A percentile compares a stretch with the other conserved stretches of the same genome.
phyloP scores from a whole-genome alignment of 2,329 filamentous ascomycete genomes.

The Cladophialophora chaetospira region DNA sequence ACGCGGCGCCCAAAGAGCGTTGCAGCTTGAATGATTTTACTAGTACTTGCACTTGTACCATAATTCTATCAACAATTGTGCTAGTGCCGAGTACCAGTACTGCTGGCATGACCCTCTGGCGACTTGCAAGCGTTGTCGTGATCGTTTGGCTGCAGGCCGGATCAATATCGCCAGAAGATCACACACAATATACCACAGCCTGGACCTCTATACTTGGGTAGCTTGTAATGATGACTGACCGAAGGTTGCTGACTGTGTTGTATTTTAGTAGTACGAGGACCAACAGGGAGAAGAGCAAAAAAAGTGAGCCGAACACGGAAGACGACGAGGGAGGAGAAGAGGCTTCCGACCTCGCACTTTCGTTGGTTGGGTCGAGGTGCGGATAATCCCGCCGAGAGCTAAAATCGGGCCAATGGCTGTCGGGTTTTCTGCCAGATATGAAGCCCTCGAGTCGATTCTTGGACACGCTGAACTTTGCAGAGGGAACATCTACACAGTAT shows the following conservation, averaged over 20 bases:
- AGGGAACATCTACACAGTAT: too few relatives aligned
- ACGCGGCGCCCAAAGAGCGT: neutral
- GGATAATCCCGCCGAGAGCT: neutral
- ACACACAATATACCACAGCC: too few relatives aligned
- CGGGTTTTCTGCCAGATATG: conserved; percentile 1
- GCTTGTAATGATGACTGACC: too few relatives aligned
- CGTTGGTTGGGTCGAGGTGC: neutral
- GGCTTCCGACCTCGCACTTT: neutral
- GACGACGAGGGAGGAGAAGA: neutral
- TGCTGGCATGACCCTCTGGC: too few relatives aligned
- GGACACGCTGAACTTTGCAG: too few relatives aligned
- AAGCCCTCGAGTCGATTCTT: neutral
- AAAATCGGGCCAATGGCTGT: neutral
- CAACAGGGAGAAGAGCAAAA: neutral
- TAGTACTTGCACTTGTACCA: neutral
- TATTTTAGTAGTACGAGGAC: neutral
- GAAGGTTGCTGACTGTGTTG: neutral
- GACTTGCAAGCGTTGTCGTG: too few relatives aligned
- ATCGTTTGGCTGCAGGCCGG: too few relatives aligned
- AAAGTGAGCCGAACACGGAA: neutral
- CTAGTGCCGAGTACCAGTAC: neutral
- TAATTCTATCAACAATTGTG: neutral
- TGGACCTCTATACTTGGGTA: too few relatives aligned
- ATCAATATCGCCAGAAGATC: too few relatives aligned
- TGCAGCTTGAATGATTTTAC: neutral